Percentiles rank a stretch among this genome's conserved stretches.
phyloP scores from a whole-genome alignment of 768 basidiomycete species.

The Calocybe cyanea region DNA sequence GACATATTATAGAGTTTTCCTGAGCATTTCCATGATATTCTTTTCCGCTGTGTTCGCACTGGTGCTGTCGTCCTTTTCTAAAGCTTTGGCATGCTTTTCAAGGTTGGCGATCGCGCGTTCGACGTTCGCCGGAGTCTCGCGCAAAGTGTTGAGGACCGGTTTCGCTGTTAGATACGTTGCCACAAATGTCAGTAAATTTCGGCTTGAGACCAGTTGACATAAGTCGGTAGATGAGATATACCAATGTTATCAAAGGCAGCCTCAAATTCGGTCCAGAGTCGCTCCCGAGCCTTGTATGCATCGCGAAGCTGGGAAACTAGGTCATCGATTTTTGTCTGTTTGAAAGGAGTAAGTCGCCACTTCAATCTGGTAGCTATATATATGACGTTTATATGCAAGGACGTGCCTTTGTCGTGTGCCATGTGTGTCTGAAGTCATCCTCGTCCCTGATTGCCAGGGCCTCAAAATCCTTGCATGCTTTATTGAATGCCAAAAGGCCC shows the following conservation, averaged over 20 bases:
- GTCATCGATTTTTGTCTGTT: slow-evolving; percentile 38
- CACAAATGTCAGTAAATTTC: slow-evolving; percentile 5
- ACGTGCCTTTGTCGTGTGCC: slow-evolving; percentile 42
- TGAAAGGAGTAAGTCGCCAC: slow-evolving; percentile 1
- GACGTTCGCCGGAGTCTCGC: slow-evolving; percentile 44
- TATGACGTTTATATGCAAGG: neutral
- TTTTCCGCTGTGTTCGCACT: slow-evolving; percentile 20
- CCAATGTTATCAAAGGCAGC: slow-evolving; percentile 42
- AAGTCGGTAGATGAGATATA: slow-evolving; percentile 23
- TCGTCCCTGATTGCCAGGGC: slow-evolving; percentile 38
- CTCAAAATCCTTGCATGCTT: slow-evolving; percentile 53
- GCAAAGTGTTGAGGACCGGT: slow-evolving; percentile 36
- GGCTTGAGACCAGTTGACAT: neutral
- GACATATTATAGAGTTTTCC: slow-evolving; percentile 16
- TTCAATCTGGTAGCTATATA: neutral
- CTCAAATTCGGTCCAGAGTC: slow-evolving; percentile 49
- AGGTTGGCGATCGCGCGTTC: slow-evolving; percentile 48
- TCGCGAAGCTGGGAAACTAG: slow-evolving; percentile 44
- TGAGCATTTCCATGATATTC: slow-evolving; percentile 27
- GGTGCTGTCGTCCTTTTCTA: slow-evolving; percentile 31
- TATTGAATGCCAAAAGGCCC: slow-evolving; percentile 52
- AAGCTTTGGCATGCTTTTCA: slow-evolving; percentile 49
- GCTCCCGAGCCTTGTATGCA: slow-evolving; percentile 44
- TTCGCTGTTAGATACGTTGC: slow-evolving; percentile 31
- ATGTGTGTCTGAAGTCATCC: slow-evolving; percentile 35